Evolutionary conservation across 345 rosid species (phyloP), one percentile per base, ranked within the genome.

Genomic region (Gossypioides kirkii): DNA sequence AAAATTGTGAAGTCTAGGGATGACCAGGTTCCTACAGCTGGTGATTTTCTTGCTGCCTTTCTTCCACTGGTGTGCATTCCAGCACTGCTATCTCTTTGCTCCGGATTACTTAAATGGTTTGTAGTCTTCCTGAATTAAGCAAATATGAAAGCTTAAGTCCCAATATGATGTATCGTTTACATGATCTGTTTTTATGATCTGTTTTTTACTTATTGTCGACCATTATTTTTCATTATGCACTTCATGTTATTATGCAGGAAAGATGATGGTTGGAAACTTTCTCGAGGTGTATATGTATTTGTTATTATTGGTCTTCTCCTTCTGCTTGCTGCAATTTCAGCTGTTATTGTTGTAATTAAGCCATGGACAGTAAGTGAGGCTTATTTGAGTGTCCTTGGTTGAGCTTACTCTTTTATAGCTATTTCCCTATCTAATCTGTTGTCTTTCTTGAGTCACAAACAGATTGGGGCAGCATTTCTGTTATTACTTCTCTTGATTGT

Each of bases 1-100:
- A 97, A 91, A 85, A 90, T 96, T 59, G 92, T 96, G 77, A 85
- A 87, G 81, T 96, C 90, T 70, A 91, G 99, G 80, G 91, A 82
- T 72, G 87, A 87, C 73, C 91, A 93, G 78, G 88, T 84, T 77
- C 98, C 98, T 60, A 91, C 96, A 23, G 84, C 80, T 78, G 91
- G 86, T 22, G 98, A 96, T 85, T 96, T 96, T 81, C 94, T 96
- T 78, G 98, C 98, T 72, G 91, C 99, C 69, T 86, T 96, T 63
- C 96, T 96, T 84, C 99, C 99, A 80, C 85, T 96, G 77, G 84
- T 90, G 74, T 90, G 99, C 86, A 87, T 91, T 75, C 99, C 99
- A 18, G 99, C 99, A 28, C 55, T 93, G 50, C 83, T 96, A 41
- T 86, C 97, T 28, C 92, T 96, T 77, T 86, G 93, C 80, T 86